These are phyloP conservation scores for Silene uniflora DNA, from an alignment of 148 eudicot genomes.

Conservation along the genomic window DNA sequence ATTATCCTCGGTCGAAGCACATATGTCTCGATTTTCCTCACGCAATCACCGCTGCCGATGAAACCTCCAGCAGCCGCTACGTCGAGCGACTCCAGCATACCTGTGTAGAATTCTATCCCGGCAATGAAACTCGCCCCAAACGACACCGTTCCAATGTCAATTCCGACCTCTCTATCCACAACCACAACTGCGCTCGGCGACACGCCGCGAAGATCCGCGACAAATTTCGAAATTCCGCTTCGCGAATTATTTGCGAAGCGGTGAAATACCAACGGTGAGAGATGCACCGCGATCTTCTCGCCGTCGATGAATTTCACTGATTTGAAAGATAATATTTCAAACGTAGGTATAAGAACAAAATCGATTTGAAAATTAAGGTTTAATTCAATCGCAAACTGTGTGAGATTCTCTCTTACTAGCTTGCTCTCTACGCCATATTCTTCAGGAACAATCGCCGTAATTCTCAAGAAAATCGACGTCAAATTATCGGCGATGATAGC, in stretches of 20 bases:
- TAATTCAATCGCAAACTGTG: conserved; percentile 69
- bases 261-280: conserved; percentile 60
- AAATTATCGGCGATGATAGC: conserved; percentile 30
- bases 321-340: conserved; percentile 59
- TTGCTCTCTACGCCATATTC: conserved; percentile 60
- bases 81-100: conserved; percentile 76
- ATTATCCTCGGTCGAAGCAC: conserved; percentile 69
- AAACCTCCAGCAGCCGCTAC: conserved; percentile 44
- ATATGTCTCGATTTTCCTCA: conserved; percentile 58
- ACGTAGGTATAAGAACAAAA: conserved; percentile 48
- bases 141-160: conserved; percentile 49
- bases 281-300: conserved; percentile 55
- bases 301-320: conserved; percentile 59
- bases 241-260: conserved; percentile 41
- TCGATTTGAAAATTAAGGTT: conserved; percentile 64
- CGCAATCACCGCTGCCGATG: conserved; percentile 51
- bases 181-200: conserved; percentile 64
- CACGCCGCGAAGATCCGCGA: conserved; percentile 52
- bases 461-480: conserved; percentile 46
- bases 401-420: conserved; percentile 60
- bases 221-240: conserved; percentile 35
- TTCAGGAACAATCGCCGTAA: conserved; percentile 68
- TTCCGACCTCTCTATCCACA: conserved; percentile 60
- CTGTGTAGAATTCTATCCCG: conserved; percentile 71
- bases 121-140: conserved; percentile 52